Evolutionary conservation across 108 stramenopile genomes (phyloP).

Genomic region (Cyclotella choctawhatcheeana): DNA sequence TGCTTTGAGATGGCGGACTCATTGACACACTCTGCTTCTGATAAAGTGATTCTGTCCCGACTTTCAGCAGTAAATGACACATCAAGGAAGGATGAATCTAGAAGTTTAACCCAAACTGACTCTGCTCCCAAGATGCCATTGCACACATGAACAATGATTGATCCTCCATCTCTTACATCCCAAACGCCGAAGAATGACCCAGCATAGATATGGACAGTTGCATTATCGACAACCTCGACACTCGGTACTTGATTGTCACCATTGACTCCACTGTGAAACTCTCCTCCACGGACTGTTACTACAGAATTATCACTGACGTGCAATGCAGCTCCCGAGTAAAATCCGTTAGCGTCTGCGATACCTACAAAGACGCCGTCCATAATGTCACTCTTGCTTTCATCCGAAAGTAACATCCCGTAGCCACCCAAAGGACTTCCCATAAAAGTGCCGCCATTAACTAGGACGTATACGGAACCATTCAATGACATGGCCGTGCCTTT

Average conservation of each 20-base stretch:
- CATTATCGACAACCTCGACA: neutral
- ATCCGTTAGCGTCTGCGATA: too few species aligned
- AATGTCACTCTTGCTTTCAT: neutral
- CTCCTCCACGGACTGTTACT: constrained; percentile 15
- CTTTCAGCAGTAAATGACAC: neutral
- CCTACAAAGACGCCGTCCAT: constrained; percentile 4
- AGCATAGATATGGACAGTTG: neutral
- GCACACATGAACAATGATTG: constrained; percentile 8
- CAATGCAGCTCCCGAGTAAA: constrained; percentile 15
- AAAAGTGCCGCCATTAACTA: constrained; percentile 7
- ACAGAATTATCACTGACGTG: neutral
- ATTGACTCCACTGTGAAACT: neutral
- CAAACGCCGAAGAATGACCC: constrained; percentile 11
- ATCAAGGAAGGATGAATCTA: constrained; percentile 7
- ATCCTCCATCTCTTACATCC: neutral
- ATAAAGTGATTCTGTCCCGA: neutral
- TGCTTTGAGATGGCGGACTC: neutral
- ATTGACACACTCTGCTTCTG: constrained; percentile 7
- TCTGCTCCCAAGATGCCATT: neutral
- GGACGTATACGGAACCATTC: neutral
- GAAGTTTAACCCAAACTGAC: neutral
- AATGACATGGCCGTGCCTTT: constrained; percentile 9
- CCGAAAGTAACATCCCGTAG: neutral
- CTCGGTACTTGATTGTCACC: neutral
- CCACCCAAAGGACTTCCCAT: constrained; percentile 9